Evolutionary conservation across 108 stramenopile genomes (phyloP).

Genomic region (Nitzschia putrida): DNA sequence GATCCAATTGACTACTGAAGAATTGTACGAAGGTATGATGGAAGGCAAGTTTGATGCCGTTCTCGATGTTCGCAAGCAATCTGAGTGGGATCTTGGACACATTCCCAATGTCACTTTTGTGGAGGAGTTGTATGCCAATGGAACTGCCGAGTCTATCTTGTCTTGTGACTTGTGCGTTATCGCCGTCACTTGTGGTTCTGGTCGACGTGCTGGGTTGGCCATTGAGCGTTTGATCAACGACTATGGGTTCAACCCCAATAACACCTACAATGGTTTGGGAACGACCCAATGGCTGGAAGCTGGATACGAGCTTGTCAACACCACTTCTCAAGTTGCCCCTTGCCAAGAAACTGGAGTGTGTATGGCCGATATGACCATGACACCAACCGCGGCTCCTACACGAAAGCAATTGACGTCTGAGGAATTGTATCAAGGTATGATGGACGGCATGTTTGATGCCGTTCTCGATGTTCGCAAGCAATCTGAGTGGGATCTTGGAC

Average conservation of each 20-base stretch:
- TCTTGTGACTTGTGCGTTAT: conserved; percentile 15
- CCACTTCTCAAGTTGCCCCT: background rate
- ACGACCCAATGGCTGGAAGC: conserved; percentile 26
- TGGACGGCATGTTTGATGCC: conserved; percentile 25
- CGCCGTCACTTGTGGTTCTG: conserved; percentile 28
- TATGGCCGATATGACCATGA: too few species aligned
- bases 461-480: conserved; percentile 36
- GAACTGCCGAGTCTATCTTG: background rate
- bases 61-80: conserved; percentile 30
- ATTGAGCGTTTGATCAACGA: conserved; percentile 17
- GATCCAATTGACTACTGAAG: too few species aligned
- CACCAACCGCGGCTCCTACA: background rate
- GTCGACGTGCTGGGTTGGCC: conserved; percentile 23
- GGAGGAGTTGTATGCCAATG: conserved; percentile 8
- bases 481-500: conserved; percentile 34
- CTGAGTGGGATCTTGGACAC: conserved; percentile 35
- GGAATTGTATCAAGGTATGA: conserved; percentile 21
- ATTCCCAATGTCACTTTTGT: conserved; percentile 30
- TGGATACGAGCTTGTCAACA: conserved; percentile 16
- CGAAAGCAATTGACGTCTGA: conserved; percentile 9
- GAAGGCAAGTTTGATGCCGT: conserved; percentile 25
- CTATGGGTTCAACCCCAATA: conserved; percentile 17
- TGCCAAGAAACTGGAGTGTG: background rate
- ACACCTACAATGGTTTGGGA: conserved; percentile 39
- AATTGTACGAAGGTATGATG: too few species aligned